Percentiles rank a stretch among this genome's conserved stretches.
These are phyloP conservation scores for Erysimum pusillum DNA, from an alignment of 441 rosid genomes.

Conservation along the genomic window DNA sequence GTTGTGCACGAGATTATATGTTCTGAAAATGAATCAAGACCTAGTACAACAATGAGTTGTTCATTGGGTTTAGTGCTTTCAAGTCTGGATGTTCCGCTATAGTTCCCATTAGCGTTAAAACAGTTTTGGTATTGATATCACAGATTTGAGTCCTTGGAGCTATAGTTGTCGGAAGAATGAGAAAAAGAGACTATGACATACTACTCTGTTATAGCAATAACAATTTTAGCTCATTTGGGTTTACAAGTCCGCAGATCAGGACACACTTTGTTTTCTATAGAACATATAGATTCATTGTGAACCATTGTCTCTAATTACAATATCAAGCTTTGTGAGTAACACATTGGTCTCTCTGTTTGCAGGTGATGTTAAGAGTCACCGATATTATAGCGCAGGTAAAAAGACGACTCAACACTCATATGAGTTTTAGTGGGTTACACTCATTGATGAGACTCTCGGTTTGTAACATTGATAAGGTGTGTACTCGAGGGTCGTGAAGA, in stretches of 20 bases:
- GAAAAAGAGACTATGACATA: background rate
- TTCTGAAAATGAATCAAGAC: background rate
- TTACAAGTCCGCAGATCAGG: slow-evolving; percentile 18
- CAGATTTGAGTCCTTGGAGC: slow-evolving; percentile 20
- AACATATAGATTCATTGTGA: background rate
- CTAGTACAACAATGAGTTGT: background rate
- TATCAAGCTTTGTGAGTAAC: slow-evolving; percentile 4
- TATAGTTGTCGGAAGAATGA: background rate
- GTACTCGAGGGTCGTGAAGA: slow-evolving; percentile 67
- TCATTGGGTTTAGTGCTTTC: background rate
- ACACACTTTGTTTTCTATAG: slow-evolving; percentile 13
- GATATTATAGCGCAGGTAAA: slow-evolving; percentile 65
- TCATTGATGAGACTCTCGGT: background rate
- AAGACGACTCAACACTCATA: background rate
- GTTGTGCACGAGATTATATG: background rate
- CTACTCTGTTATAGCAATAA: slow-evolving; percentile 11
- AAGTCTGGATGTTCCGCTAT: background rate
- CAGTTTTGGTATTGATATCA: background rate
- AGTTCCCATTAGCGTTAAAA: background rate
- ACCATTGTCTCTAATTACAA: background rate
- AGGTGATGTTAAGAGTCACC: slow-evolving; percentile 55
- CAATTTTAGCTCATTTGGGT: slow-evolving; percentile 33
- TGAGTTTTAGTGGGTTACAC: slow-evolving; percentile 2
- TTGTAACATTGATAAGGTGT: slow-evolving; percentile 47
- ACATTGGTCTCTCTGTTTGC: slow-evolving; percentile 41